Percentiles rank a stretch among this genome's conserved stretches.
These are phyloP conservation scores for Tuber microsphaerosporum DNA, from an alignment of 495 filamentous ascomycete species.

Conservation along the genomic window DNA sequence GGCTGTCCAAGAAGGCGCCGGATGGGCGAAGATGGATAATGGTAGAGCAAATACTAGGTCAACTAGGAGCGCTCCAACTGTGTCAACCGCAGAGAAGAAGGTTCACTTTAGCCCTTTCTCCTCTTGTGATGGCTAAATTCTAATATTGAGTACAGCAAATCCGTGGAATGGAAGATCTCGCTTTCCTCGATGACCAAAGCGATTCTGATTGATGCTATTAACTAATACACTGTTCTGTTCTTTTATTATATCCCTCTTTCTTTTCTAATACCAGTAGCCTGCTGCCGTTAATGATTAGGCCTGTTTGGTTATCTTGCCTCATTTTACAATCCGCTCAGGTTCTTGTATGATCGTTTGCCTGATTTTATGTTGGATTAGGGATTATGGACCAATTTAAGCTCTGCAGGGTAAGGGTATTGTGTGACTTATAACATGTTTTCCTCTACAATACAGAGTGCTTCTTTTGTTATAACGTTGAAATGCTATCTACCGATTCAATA, in stretches of 20 bases:
- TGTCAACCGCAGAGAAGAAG: constrained; percentile 8
- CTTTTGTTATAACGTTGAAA: neutral
- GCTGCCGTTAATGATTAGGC: neutral
- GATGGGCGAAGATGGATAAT: constrained; percentile 56
- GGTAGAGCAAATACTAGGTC: constrained; percentile 32
- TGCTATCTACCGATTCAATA: neutral
- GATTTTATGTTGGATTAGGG: neutral
- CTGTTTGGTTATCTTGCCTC: neutral
- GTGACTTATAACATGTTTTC: neutral
- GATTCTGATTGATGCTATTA: constrained; percentile 25
- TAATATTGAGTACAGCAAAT: neutral
- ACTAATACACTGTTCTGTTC: neutral
- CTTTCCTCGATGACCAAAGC: constrained; percentile 33
- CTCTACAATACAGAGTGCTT: neutral
- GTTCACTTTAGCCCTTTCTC: neutral
- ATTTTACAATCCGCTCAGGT: neutral
- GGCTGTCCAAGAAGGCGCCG: constrained; percentile 67
- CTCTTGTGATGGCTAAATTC: neutral
- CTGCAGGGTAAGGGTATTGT: neutral
- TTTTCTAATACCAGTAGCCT: neutral
- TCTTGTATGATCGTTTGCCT: neutral
- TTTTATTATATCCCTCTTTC: neutral
- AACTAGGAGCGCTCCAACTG: constrained; percentile 18
- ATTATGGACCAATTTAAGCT: neutral
- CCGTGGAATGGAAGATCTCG: constrained; percentile 30